Percentiles rank a stretch among this genome's conserved stretches.
These are phyloP conservation scores for Plenodomus biglobosus DNA, from an alignment of 2,329 filamentous ascomycete genomes.

Conservation along the genomic window DNA sequence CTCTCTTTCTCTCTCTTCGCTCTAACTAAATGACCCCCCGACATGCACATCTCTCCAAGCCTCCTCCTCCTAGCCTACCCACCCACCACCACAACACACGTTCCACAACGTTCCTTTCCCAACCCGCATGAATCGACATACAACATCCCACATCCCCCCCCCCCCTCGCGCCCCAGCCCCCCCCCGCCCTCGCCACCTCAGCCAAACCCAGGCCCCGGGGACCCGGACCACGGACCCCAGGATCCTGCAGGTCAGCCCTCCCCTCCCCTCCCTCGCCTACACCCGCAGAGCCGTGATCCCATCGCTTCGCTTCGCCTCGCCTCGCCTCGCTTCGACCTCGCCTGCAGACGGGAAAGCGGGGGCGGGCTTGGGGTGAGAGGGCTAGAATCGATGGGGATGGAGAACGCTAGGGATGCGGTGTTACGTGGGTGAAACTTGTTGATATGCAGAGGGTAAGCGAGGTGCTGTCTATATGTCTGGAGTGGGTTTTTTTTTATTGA, in stretches of 20 bases:
- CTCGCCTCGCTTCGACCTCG: no score
- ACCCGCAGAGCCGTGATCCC: not conserved
- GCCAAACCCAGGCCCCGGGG: constrained; percentile 16
- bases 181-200: constrained; percentile 1
- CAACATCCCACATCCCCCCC: not conserved
- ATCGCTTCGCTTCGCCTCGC: no score
- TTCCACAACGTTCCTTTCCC: no score
- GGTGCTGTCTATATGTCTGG: no score
- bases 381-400: no score
- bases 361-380: constrained; percentile 1
- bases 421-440: constrained; percentile 20
- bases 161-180: constrained; percentile 3
- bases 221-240: constrained; percentile 11
- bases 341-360: no score
- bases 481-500: no score
- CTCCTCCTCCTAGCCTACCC: no score
- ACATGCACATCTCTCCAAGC: not conserved
- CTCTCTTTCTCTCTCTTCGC: no score
- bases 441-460: constrained; percentile 6
- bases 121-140: no score
- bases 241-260: constrained; percentile 9
- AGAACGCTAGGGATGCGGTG: constrained; percentile 7
- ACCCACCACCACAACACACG: not conserved
- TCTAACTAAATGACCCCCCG: not conserved
- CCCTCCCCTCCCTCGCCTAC: constrained; percentile 5